A percentile compares a stretch with the other conserved stretches of the same genome.
These are phyloP conservation scores for Lenwebbia sp. DNA, from an alignment of 345 rosid genomes.

Conservation along the genomic window DNA sequence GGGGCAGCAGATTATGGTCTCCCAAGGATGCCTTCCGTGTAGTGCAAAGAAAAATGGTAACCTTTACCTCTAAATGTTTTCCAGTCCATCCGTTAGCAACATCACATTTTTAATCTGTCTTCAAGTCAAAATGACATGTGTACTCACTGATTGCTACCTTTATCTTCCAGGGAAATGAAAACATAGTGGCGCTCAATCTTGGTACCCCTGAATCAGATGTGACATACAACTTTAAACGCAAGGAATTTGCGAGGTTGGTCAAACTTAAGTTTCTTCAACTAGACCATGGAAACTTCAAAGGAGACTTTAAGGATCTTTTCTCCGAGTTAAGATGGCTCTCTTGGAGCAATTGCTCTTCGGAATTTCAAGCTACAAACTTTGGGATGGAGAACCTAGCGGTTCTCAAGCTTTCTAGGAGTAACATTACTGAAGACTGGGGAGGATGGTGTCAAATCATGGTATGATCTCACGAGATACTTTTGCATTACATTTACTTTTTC, in stretches of 20 bases:
- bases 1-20: background rate
- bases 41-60: background rate
- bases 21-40: background rate
- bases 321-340: background rate
- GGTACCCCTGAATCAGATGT: fast-evolving
- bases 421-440: background rate
- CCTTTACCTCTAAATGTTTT: background rate
- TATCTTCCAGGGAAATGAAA: fast-evolving
- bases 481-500: background rate
- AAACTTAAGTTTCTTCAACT: background rate
- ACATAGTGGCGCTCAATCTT: background rate
- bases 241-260: background rate
- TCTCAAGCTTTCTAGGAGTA: background rate
- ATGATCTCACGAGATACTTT: background rate
- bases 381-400: background rate
- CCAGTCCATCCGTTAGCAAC: fast-evolving
- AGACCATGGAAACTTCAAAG: background rate
- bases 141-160: background rate
- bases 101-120: background rate
- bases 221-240: background rate
- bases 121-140: background rate
- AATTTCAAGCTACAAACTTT: background rate
- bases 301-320: background rate
- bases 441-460: background rate
- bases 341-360: background rate